Percentiles rank a stretch among this genome's conserved stretches.
Conservation (phyloP, 2,329 filamentous ascomycete species). For the Macroventuria anomochaeta region DNA sequence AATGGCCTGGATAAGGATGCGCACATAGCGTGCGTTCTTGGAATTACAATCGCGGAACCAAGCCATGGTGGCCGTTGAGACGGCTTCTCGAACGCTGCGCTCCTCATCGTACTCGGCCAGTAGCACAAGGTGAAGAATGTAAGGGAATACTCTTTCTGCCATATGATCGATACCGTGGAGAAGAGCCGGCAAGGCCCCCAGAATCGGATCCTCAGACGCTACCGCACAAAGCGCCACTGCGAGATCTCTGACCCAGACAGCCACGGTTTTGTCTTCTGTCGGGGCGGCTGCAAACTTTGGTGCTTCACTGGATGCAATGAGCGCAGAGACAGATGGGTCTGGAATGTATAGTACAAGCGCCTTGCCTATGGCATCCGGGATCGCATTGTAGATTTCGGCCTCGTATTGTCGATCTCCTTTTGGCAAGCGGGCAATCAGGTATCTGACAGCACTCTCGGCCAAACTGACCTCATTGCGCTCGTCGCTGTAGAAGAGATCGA, state of each 20-base stretch:
- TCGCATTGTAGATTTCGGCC: constrained; percentile 37
- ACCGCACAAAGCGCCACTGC: constrained; percentile 61
- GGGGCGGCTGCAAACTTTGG: constrained; percentile 29
- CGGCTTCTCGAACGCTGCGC: constrained; percentile 58
- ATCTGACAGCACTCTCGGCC: constrained; percentile 51
- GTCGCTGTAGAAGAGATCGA: constrained; percentile 49
- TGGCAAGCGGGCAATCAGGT: constrained; percentile 38
- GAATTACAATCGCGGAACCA: constrained; percentile 65
- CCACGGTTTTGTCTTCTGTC: constrained; percentile 25
- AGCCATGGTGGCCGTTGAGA: constrained; percentile 70
- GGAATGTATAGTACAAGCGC: constrained; percentile 37
- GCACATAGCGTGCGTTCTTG: constrained; percentile 66
- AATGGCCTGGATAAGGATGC: constrained; percentile 77
- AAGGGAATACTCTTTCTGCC: constrained; percentile 78
- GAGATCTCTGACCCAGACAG: constrained; percentile 68
- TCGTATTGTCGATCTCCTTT: constrained; percentile 30
- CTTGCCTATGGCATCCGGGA: constrained; percentile 39
- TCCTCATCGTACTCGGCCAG: constrained; percentile 69
- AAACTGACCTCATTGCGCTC: constrained; percentile 52
- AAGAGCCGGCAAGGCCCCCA: constrained; percentile 71
- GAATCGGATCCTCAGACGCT: constrained; percentile 68
- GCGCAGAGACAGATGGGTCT: constrained; percentile 12
- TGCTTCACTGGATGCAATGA: constrained; percentile 12
- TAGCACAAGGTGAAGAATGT: constrained; percentile 82
- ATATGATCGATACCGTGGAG: constrained; percentile 71